phyloP scores from a whole-genome alignment of 257 asterid species.

The Nicotiana tomentosiformis region DNA sequence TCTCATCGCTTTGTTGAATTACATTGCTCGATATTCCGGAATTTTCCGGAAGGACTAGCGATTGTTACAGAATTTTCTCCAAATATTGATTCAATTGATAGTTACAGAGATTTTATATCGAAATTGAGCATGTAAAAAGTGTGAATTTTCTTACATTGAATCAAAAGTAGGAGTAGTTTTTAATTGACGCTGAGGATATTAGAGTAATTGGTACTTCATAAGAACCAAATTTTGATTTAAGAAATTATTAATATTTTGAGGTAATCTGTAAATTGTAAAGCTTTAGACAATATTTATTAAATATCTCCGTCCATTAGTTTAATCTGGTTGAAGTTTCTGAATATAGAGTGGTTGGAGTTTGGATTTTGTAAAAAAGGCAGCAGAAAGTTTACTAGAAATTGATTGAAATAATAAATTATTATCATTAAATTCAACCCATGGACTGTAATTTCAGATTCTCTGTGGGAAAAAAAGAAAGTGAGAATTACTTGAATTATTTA shows the following conservation, averaged over 20 bases:
- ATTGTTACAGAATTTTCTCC: background rate
- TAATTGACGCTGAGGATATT: background rate
- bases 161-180: background rate
- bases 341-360: background rate
- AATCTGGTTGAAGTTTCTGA: background rate
- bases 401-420: background rate
- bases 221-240: background rate
- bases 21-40: background rate
- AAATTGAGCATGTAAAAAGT: background rate
- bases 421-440: background rate
- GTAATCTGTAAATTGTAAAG: background rate
- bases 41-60: background rate
- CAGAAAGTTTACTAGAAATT: background rate
- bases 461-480: background rate
- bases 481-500: slow-evolving; percentile 1
- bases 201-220: background rate
- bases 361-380: background rate
- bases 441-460: background rate
- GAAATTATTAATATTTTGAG: background rate
- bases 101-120: background rate
- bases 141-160: background rate
- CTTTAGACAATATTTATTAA: background rate
- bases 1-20: no score
- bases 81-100: slow-evolving; percentile 1
- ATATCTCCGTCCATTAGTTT: background rate